Evolutionary conservation across 352 stramenopile species (phyloP).

Genomic region (Globisporangium splendens): DNA sequence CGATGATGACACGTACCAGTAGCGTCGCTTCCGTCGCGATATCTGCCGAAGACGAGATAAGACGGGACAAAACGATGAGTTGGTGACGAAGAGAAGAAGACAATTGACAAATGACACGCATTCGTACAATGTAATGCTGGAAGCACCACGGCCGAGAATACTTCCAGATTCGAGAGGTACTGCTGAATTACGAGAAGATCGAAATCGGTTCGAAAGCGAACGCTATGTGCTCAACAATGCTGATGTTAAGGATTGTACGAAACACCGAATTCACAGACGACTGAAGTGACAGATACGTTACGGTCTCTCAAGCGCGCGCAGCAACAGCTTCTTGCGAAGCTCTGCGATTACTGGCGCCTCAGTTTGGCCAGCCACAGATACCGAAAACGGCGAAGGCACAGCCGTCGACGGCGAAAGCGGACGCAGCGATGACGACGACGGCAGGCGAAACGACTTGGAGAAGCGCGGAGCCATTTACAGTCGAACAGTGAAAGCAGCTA

Average conservation of each 20-base stretch:
- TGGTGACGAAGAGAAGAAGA: not conserved
- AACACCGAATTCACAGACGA: not conserved
- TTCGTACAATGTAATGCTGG: slow-evolving; percentile 54
- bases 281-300: slow-evolving; percentile 14
- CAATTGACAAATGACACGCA: not conserved
- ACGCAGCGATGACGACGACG: slow-evolving; percentile 10
- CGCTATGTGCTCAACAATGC: slow-evolving; percentile 17
- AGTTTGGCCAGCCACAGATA: not conserved
- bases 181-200: slow-evolving; percentile 55
- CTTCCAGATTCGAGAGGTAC: slow-evolving; percentile 36
- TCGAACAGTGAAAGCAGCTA: no score
- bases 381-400: not conserved
- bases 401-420: not conserved
- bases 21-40: slow-evolving; percentile 53
- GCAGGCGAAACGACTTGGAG: slow-evolving; percentile 12
- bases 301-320: slow-evolving; percentile 46
- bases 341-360: slow-evolving; percentile 9
- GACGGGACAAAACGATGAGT: not conserved
- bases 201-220: slow-evolving; percentile 51
- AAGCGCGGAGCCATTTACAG: no score
- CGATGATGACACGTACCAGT: slow-evolving; percentile 19
- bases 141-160: slow-evolving; percentile 30
- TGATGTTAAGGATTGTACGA: not conserved
- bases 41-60: slow-evolving; percentile 22
- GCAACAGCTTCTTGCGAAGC: slow-evolving; percentile 36